Base-by-base conservation (phyloP, 2,329 filamentous ascomycete species). In the Colletotrichum sp. region DNA sequence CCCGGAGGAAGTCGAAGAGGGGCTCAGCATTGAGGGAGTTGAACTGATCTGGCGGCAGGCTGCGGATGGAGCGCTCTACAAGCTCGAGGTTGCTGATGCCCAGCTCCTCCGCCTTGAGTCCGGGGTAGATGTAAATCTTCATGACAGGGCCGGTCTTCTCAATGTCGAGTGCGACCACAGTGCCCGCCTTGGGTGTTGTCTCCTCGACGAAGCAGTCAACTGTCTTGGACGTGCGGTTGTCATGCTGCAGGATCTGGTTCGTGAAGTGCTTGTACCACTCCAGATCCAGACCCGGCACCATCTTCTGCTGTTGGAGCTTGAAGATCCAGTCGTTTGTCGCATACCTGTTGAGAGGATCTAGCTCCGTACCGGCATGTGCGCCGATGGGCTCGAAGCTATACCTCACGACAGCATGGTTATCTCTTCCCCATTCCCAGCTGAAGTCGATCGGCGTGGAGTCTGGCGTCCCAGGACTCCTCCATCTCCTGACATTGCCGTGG, bases 261-360 rank as follows among this genome's bases (percentile, higher is more conserved):
- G 73, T 75, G 63, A 75, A 75, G 55, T 75, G 73, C 26, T 72
- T 57, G 24, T 75, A 75, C 73, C 73, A 75, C 38, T 72, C 73
- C 6, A 75, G 43, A 16, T 75, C 73, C 13, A 75, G 73, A 4
- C 64, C 70, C 3, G 73, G 69, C n/a, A 75, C 73, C 38, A 75
- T 67, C 5, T 64, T 48, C 30, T 75, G 73, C 26, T 64, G 55
- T 9, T 63, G 73, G 3, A 75, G 70, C 63, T 58, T 72, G 69
- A 30, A 67, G 21, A 75, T 75, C 73, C 73, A 75, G 73, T 73
- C 69, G 64, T 75, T 48, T 6, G 69, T 75, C 21, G 73, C 73
- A 26, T 75, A 38, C 18, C 63, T 63, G 64, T 75, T 75, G 38
- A 75, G 70, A n/a, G 73, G 73, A 28, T 75, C 73, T 3, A 73